Base-by-base conservation (phyloP, 805 yeast species). In the Yamadazyma nakazawae region DNA sequence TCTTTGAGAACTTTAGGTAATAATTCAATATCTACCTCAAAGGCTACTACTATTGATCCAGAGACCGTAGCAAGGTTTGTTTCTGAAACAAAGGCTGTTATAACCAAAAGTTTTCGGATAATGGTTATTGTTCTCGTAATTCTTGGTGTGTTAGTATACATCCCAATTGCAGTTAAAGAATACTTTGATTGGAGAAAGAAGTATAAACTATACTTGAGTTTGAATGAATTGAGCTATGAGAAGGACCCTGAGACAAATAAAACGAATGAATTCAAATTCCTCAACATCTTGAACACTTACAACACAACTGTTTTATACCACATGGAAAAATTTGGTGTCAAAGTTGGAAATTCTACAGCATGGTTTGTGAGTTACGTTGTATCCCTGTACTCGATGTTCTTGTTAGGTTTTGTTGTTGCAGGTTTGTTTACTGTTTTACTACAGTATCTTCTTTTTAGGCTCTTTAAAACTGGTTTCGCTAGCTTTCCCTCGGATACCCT, bases 361-460 rank as follows among this genome's bases (percentile, higher is more conserved):
- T 81, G 85, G 85, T 45, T 71, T 13, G 43, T 78, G 1, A 68
- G 67, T 37, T 83, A 84, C 58, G 53, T 75, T n/a, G 60, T 79
- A 2, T 77, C 89, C 1, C 65, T 74, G 2, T 71, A 79, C 11
- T 78, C 91, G 0, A 46, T 76, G 1, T 55, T 75, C 0, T 55
- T 83, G 0, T 58, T 88, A 1, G 61, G 76, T 1, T 51, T 88
- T 0, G 86, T 85, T 0, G 5, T 83, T 0, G 64, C 78, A 13
- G 94, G 94, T 0, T 45, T 85, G 0, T 11, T 78, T 0, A 62
- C 81, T 1, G 78, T 83, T 14, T 43, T 74, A 1, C 58, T 83
- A 1, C 96, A 89, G 61, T 73, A 63, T 25, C 56, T 74, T 2
- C 56, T 88, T 0, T 53, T 86, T 2, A 47, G 55, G 2, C 48